Evolutionary conservation across 2,329 filamentous ascomycete genomes (phyloP).

Genomic region (Aspergillus ochraceus): DNA sequence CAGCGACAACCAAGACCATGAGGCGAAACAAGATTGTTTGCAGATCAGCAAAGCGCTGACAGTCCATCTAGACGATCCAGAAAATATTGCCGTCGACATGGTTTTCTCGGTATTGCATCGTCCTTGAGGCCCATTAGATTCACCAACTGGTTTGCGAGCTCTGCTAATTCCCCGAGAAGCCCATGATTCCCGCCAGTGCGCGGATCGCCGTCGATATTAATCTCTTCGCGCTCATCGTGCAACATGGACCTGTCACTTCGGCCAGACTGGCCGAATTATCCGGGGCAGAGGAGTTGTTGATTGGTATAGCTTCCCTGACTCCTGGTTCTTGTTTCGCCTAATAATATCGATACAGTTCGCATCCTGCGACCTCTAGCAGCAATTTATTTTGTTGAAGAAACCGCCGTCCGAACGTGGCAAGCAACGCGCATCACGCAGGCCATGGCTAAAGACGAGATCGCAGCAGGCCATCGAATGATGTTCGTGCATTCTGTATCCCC

Average conservation of each 20-base stretch:
- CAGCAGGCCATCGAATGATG: constrained; percentile 5
- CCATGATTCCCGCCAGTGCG: constrained; percentile 4
- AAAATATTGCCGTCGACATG: constrained; percentile 2
- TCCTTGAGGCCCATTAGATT: background rate
- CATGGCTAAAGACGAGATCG: constrained; percentile 6
- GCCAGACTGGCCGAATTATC: background rate
- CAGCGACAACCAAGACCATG: background rate
- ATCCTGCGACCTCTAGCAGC: constrained; percentile 1
- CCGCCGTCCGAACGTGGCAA: background rate
- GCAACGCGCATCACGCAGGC: constrained; percentile 3
- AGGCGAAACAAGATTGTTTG: constrained; percentile 1
- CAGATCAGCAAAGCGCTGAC: constrained; percentile 5
- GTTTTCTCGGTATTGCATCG: constrained; percentile 2
- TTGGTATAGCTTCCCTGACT: background rate
- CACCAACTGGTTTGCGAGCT: too few relatives aligned
- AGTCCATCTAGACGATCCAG: constrained; percentile 2
- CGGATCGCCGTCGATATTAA: constrained; percentile 1
- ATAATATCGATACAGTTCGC: background rate
- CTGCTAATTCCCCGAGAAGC: background rate
- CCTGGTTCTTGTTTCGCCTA: background rate
- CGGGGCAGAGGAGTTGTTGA: background rate
- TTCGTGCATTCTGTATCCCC: background rate
- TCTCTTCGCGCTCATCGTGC: background rate
- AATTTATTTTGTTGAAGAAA: constrained; percentile 3
- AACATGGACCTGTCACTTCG: background rate